phyloP scores from a whole-genome alignment of 306 rosid genomes.

The Rosa lucieae region DNA sequence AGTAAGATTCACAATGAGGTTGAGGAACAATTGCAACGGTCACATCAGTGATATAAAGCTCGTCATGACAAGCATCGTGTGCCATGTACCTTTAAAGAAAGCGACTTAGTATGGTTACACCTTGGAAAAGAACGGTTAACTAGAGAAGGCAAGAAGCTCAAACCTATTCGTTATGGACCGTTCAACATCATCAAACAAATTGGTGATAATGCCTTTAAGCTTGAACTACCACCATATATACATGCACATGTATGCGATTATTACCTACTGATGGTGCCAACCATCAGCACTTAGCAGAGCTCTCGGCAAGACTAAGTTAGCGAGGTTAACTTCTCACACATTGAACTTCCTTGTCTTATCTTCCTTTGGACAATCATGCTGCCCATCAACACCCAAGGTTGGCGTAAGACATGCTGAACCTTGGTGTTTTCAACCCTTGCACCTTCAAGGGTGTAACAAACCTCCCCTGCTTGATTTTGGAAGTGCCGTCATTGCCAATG shows the following conservation, averaged over 20 bases:
- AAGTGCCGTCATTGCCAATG: too few relatives aligned
- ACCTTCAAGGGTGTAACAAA: too few relatives aligned
- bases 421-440: too few relatives aligned
- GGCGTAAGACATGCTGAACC: too few relatives aligned
- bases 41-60: background rate
- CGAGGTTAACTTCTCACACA: too few relatives aligned
- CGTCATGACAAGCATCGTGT: conserved; percentile 5
- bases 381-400: too few relatives aligned
- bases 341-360: too few relatives aligned
- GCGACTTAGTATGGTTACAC: conserved; percentile 4
- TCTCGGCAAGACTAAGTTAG: too few relatives aligned
- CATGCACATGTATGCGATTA: conserved; percentile 1
- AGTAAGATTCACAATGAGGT: background rate
- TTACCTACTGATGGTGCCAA: background rate
- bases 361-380: too few relatives aligned
- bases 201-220: background rate
- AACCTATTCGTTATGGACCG: background rate
- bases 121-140: background rate
- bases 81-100: background rate
- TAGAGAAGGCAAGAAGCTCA: background rate
- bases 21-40: background rate
- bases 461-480: too few relatives aligned
- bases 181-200: background rate
- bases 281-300: too few relatives aligned
- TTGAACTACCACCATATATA: background rate